Conservation (phyloP, 176 grass and related monocot species). For the Eragrostis curvula region DNA sequence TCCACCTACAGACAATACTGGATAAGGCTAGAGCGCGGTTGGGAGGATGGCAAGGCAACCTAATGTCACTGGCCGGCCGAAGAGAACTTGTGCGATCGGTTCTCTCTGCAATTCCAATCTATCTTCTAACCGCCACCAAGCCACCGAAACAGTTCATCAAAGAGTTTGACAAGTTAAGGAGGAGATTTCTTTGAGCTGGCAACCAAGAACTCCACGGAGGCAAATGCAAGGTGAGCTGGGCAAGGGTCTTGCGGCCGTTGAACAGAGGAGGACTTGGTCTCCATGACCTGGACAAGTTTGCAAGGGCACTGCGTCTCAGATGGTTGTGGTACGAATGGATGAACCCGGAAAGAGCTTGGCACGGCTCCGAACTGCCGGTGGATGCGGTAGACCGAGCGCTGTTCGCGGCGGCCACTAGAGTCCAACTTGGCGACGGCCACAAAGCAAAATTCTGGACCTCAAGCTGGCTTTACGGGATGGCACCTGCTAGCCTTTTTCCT, state of each 20-base stretch:
- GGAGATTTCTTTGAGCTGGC: not conserved
- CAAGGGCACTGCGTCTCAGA: not conserved
- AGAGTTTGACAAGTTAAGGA: too few species aligned
- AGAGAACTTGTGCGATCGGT: too few species aligned
- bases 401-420: not conserved
- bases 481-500: too few species aligned
- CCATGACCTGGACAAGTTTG: not conserved
- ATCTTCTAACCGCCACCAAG: not conserved
- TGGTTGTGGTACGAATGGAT: not conserved
- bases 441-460: too few species aligned
- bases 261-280: not conserved
- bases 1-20: not conserved
- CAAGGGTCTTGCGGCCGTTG: fast-evolving
- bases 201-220: not conserved
- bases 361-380: not conserved
- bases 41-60: not conserved
- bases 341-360: not conserved
- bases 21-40: not conserved
- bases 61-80: not conserved
- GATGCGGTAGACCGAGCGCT: not conserved
- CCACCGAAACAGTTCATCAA: not conserved
- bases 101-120: too few species aligned
- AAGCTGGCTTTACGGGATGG: too few species aligned
- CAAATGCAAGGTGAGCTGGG: not conserved
- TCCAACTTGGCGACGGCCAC: too few species aligned